Percentiles rank a stretch among this genome's conserved stretches.
Evolutionary conservation across 1,284 basidiomycete genomes (phyloP).

Genomic region (Ganoderma meredithae): DNA sequence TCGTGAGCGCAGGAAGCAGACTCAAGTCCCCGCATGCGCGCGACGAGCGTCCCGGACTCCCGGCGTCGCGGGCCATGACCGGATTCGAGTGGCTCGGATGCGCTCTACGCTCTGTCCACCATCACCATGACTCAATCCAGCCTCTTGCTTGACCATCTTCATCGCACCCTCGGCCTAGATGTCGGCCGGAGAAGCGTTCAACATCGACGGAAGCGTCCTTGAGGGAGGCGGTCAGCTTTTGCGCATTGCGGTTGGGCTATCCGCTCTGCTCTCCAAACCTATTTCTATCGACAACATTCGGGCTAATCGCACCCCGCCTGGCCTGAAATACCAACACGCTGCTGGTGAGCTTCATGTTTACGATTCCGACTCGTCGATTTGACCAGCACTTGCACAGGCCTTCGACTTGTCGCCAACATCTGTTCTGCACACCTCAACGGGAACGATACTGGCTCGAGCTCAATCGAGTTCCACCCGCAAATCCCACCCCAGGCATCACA

Average conservation of each 20-base stretch:
- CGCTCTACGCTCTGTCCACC: background rate
- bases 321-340: conserved; percentile 73
- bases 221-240: conserved; percentile 78
- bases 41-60: conserved; percentile 13
- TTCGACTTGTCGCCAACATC: conserved; percentile 67
- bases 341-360: conserved; percentile 54
- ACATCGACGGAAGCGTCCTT: conserved; percentile 53
- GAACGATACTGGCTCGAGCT: conserved; percentile 55
- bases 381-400: conserved; percentile 47
- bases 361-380: background rate
- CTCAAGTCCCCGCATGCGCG: conserved; percentile 6
- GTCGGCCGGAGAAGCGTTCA: conserved; percentile 14
- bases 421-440: conserved; percentile 59
- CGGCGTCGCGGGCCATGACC: conserved; percentile 1
- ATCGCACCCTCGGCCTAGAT: conserved; percentile 9
- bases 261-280: conserved; percentile 63
- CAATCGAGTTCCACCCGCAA: conserved; percentile 60
- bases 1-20: conserved; percentile 22
- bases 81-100: background rate
- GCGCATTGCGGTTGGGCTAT: conserved; percentile 68
- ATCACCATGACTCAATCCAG: conserved; percentile 14
- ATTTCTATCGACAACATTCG: conserved; percentile 69
- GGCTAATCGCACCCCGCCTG: conserved; percentile 59
- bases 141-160: background rate
- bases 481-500: conserved; percentile 43